These are phyloP conservation scores for Rauvolfia tetraphylla DNA, from an alignment of 257 asterid species.

Conservation along the genomic window DNA sequence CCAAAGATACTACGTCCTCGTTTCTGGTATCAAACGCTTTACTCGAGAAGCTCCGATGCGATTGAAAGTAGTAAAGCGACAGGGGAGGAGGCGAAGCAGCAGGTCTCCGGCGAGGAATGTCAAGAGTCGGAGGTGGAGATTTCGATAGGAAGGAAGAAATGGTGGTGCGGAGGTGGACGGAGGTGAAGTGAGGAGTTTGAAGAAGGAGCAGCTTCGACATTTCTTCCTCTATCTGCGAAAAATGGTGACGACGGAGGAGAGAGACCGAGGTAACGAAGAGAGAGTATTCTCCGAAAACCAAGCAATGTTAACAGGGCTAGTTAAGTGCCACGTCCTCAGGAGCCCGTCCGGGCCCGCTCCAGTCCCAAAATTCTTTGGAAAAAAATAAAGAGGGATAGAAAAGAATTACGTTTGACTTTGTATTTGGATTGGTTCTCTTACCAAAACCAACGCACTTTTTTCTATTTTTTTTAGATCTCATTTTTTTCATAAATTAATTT, in stretches of 20 bases:
- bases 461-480: no score
- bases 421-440: no score
- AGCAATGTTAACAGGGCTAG: slow-evolving; percentile 15
- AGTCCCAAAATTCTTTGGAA: not conserved
- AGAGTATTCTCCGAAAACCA: not conserved
- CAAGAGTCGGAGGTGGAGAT: slow-evolving; percentile 10
- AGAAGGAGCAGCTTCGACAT: slow-evolving; percentile 39
- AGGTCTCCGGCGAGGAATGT: slow-evolving; percentile 5
- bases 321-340: slow-evolving; percentile 24
- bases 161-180: slow-evolving; percentile 45
- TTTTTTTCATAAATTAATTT: no score
- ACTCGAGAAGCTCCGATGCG: slow-evolving; percentile 20
- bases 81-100: not conserved
- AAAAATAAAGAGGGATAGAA: no score
- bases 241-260: not conserved
- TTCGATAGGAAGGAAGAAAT: slow-evolving; percentile 26
- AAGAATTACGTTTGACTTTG: no score
- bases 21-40: slow-evolving; percentile 53
- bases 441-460: no score
- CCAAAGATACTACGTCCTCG: slow-evolving; percentile 28
- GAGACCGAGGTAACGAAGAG: not conserved
- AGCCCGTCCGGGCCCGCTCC: not conserved
- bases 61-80: not conserved
- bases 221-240: not conserved
- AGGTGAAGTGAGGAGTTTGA: slow-evolving; percentile 31